phyloP scores from a whole-genome alignment of 257 asterid species.

The Capsicum chinense region DNA sequence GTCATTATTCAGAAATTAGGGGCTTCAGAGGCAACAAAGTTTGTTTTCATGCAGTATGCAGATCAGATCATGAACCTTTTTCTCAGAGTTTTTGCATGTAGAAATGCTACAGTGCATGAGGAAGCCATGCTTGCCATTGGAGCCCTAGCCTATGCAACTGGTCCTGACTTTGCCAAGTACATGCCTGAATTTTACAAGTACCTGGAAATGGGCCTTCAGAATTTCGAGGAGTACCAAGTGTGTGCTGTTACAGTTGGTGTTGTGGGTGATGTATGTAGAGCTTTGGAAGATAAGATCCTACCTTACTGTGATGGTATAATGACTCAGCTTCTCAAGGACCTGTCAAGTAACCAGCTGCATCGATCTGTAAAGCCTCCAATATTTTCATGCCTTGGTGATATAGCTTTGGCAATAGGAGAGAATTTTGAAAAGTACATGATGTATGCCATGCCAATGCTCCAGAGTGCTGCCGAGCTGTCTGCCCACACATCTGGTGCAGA shows the following conservation, averaged over 20 bases:
- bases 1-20: constrained; percentile 83
- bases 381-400: constrained; percentile 89
- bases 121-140: constrained; percentile 97
- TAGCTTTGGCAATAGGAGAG: constrained; percentile 83
- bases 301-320: constrained; percentile 86
- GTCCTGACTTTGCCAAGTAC: constrained; percentile 71
- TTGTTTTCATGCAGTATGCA: constrained; percentile 69
- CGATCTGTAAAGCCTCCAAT: constrained; percentile 91
- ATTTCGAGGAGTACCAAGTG: constrained; percentile 89
- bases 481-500: constrained; percentile 68
- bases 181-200: constrained; percentile 86
- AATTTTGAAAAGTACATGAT: constrained; percentile 79
- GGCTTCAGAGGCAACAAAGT: constrained; percentile 61
- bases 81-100: constrained; percentile 74
- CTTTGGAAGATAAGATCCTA: constrained; percentile 73
- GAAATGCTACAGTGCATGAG: constrained; percentile 89
- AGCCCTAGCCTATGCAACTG: constrained; percentile 77
- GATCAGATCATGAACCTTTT: constrained; percentile 85
- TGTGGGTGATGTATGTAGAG: constrained; percentile 89
- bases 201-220: constrained; percentile 90
- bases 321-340: constrained; percentile 79
- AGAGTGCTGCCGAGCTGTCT: constrained; percentile 85
- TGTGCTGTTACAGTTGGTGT: constrained; percentile 92
- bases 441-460: constrained; percentile 94
- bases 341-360: constrained; percentile 80